These are phyloP conservation scores for Penicillium sp. DNA, from an alignment of 2,329 filamentous ascomycete genomes.

Conservation along the genomic window DNA sequence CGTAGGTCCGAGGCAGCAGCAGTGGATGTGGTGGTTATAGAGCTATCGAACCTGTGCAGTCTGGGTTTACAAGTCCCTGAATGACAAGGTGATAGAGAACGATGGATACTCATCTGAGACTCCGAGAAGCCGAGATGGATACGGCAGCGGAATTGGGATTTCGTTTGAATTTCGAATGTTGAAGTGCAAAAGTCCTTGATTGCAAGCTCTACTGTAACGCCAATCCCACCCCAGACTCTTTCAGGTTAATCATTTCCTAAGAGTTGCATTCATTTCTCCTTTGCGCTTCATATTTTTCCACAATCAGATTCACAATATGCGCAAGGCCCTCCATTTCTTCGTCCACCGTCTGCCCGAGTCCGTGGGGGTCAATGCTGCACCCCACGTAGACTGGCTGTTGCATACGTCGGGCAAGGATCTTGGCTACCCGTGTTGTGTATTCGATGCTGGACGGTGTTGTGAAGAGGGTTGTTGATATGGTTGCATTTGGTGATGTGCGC, in stretches of 20 bases:
- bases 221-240: neutral
- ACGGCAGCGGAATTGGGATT: neutral
- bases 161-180: neutral
- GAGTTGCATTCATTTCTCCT: neutral
- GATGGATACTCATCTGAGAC: neutral
- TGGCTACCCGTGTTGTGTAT: constrained; percentile 82
- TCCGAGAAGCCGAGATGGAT: no score
- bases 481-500: constrained; percentile 53
- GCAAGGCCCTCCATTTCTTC: constrained; percentile 92
- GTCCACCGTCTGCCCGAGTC: constrained; percentile 77
- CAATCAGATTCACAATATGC: constrained; percentile 70
- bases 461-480: constrained; percentile 76
- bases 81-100: neutral
- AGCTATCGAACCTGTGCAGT: neutral
- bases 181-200: neutral
- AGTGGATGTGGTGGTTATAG: neutral
- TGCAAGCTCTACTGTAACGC: neutral
- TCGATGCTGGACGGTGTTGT: constrained; percentile 73
- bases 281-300: constrained; percentile 46
- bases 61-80: no score
- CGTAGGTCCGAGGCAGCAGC: neutral
- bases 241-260: neutral
- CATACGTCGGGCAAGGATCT: constrained; percentile 73
- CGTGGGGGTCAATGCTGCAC: constrained; percentile 78
- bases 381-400: constrained; percentile 83